Conservation (phyloP, 2,329 filamentous ascomycete genomes). For the Penicillium sp. region DNA sequence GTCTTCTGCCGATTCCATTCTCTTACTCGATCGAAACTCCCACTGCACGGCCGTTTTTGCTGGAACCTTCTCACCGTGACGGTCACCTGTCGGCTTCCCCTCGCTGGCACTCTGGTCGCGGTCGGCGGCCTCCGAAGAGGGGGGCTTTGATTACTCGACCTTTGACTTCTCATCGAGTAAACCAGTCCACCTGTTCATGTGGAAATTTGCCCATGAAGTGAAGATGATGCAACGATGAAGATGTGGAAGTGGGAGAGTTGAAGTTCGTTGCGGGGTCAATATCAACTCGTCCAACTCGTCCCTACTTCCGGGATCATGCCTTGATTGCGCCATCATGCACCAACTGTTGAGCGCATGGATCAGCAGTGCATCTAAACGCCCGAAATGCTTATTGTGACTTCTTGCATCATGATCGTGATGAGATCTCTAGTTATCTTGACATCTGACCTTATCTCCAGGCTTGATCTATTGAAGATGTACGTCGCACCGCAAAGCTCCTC, state of each 20-base stretch:
- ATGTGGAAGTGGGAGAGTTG: background rate
- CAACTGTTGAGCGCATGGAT: constrained; percentile 1
- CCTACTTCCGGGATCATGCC: background rate
- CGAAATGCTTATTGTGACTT: background rate
- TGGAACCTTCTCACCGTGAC: background rate
- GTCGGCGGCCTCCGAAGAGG: constrained; percentile 15
- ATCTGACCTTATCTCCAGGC: background rate
- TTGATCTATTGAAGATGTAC: background rate
- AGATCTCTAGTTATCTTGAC: background rate
- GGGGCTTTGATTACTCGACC: background rate
- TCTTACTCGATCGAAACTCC: constrained; percentile 23
- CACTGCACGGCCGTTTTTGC: constrained; percentile 2
- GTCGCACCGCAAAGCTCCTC: background rate
- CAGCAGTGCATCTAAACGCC: background rate
- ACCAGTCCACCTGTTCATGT: background rate
- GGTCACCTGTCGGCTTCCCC: too few relatives aligned
- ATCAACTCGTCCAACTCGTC: background rate
- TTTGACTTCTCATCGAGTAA: constrained; percentile 15
- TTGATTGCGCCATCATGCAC: constrained; percentile 10
- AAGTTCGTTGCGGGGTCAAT: constrained; percentile 3
- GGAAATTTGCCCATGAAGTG: background rate
- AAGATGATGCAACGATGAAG: background rate
- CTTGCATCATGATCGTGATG: background rate
- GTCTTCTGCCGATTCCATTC: constrained; percentile 2
- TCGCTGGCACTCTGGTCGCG: too few relatives aligned